phyloP scores from a whole-genome alignment of 345 rosid genomes.

The Salix viminalis region DNA sequence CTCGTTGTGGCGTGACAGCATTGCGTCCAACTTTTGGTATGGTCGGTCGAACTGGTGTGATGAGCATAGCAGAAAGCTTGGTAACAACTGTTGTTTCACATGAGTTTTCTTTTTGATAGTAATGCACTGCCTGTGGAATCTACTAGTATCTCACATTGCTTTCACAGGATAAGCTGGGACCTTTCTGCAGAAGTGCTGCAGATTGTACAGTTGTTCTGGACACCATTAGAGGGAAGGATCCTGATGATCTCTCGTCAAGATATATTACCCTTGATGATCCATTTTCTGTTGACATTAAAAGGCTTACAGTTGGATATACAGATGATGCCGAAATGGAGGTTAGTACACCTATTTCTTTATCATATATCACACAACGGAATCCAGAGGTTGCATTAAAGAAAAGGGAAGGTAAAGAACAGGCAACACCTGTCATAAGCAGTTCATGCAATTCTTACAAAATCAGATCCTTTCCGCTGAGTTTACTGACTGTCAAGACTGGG shows the following conservation, averaged over 20 bases:
- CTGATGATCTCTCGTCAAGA: slow-evolving; percentile 71
- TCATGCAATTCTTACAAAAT: neutral
- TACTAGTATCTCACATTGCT: neutral
- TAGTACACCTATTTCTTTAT: neutral
- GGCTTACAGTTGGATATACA: slow-evolving; percentile 75
- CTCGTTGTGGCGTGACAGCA: slow-evolving; percentile 80
- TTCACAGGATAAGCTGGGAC: slow-evolving; percentile 78
- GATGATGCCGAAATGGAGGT: slow-evolving; percentile 94
- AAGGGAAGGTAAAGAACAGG: neutral
- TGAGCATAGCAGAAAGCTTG: slow-evolving; percentile 89
- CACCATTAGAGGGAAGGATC: slow-evolving; percentile 69
- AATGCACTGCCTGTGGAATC: neutral
- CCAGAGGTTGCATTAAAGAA: neutral
- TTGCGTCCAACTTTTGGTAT: slow-evolving; percentile 81
- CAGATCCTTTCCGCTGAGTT: neutral
- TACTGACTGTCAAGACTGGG: neutral
- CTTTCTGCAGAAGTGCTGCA: slow-evolving; percentile 61
- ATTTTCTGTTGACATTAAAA: slow-evolving; percentile 64
- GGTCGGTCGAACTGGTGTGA: slow-evolving; percentile 76
- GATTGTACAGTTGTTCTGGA: slow-evolving; percentile 69
- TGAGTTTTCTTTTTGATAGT: neutral
- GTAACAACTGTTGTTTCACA: slow-evolving; percentile 25
- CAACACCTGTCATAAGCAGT: neutral
- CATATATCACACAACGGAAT: neutral
- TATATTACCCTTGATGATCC: slow-evolving; percentile 63